A percentile compares a stretch with the other conserved stretches of the same genome.
phyloP scores from a whole-genome alignment of 2,329 filamentous ascomycete species.

The Beauveria scarabaeidicola region DNA sequence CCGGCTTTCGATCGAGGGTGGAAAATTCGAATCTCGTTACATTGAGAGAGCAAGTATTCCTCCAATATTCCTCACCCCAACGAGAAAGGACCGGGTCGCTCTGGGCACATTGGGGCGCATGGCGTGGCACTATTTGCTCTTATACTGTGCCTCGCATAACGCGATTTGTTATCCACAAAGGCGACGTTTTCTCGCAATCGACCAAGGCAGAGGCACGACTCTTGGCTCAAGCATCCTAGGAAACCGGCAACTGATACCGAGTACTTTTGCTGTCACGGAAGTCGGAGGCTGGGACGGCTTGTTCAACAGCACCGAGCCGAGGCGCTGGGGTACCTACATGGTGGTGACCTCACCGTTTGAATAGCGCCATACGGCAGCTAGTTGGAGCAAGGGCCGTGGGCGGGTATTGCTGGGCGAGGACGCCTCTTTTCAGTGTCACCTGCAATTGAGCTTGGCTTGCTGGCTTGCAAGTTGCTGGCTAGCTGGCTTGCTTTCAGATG shows the following conservation, averaged over 20 bases:
- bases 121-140: background rate
- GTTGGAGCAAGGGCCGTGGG: background rate
- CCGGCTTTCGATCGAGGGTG: background rate
- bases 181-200: background rate
- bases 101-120: background rate
- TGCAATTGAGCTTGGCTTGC: constrained; percentile 1
- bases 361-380: background rate
- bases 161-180: constrained; percentile 8
- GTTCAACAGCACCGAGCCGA: background rate
- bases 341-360: background rate
- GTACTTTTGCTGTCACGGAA: background rate
- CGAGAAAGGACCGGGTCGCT: background rate
- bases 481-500: background rate
- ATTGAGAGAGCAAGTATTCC: background rate
- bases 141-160: background rate
- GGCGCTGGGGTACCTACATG: background rate
- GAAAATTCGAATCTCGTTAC: background rate
- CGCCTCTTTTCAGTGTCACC: constrained; percentile 9
- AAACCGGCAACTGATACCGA: background rate
- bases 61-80: background rate
- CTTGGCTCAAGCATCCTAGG: background rate
- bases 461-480: too few species aligned
- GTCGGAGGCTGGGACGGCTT: background rate
- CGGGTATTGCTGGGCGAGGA: background rate
- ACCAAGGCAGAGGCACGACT: background rate